A percentile compares a stretch with the other conserved stretches of the same genome.
These are phyloP conservation scores for Crucibulum cyathiforme DNA, from an alignment of 1,284 basidiomycete genomes.

Conservation along the genomic window DNA sequence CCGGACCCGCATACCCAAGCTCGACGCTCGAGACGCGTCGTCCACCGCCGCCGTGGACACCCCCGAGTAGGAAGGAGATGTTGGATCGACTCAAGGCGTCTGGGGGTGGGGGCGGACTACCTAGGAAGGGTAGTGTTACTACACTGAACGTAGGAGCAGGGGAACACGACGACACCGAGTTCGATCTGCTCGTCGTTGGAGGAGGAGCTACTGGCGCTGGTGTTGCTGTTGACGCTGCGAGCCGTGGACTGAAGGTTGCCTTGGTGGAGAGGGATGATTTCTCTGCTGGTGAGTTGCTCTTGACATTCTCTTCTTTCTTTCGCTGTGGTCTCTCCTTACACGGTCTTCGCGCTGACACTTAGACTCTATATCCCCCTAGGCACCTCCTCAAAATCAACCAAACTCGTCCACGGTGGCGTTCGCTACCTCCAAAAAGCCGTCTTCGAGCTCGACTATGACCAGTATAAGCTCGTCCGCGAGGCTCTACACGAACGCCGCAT, in stretches of 20 bases:
- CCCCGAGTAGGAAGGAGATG: slow-evolving; percentile 72
- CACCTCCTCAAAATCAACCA: slow-evolving; percentile 98
- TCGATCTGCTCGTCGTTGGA: slow-evolving; percentile 87
- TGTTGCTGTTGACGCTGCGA: slow-evolving; percentile 93
- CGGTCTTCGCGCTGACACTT: not conserved
- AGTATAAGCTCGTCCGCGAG: slow-evolving; percentile 95
- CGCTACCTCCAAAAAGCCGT: slow-evolving; percentile 97
- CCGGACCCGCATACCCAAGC: slow-evolving; percentile 67
- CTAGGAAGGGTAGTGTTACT: not conserved
- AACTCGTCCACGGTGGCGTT: slow-evolving; percentile 97
- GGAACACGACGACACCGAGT: slow-evolving; percentile 50
- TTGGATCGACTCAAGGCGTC: slow-evolving; percentile 61
- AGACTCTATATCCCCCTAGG: slow-evolving; percentile 48
- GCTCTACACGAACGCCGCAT: slow-evolving; percentile 93
- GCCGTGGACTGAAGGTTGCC: slow-evolving; percentile 90
- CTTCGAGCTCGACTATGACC: slow-evolving; percentile 95
- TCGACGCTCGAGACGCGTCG: slow-evolving; percentile 67
- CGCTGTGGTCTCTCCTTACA: not conserved
- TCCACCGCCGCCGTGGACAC: slow-evolving; percentile 78
- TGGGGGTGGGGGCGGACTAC: slow-evolving; percentile 8
- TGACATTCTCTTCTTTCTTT: not conserved
- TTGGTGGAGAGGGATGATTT: slow-evolving; percentile 96
- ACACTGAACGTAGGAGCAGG: not conserved
- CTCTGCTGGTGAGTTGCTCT: slow-evolving; percentile 67
- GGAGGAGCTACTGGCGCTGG: slow-evolving; percentile 92